Evolutionary conservation across 108 stramenopile genomes (phyloP).

Genomic region (Cyclostephanos invisitatus): DNA sequence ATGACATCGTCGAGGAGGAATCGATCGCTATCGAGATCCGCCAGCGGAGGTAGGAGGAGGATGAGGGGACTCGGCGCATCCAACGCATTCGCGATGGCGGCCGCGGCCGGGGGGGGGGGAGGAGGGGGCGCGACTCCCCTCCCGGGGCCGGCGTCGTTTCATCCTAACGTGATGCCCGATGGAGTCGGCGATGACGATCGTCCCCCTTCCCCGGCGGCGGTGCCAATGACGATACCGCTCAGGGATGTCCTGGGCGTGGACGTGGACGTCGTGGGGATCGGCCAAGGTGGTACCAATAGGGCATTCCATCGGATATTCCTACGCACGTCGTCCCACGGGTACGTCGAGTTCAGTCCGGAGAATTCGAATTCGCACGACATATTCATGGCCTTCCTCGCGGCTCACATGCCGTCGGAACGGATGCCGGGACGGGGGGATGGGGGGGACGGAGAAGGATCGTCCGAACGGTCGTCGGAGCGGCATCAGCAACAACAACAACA

Average conservation of each 20-base stretch:
- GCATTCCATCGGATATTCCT: conserved; percentile 10
- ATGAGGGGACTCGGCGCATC: no score
- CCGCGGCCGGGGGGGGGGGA: not conserved
- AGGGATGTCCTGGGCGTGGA: conserved; percentile 1
- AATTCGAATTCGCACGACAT: conserved; percentile 28
- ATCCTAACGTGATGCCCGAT: not conserved
- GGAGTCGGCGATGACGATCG: not conserved
- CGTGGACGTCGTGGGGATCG: not conserved
- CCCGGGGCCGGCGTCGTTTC: no score
- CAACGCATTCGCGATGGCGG: not conserved
- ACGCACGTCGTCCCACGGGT: not conserved
- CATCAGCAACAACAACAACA: not conserved
- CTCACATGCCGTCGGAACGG: conserved; percentile 14
- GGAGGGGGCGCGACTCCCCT: no score
- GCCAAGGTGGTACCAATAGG: not conserved
- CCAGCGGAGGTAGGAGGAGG: no score
- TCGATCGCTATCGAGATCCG: not conserved
- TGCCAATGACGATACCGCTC: conserved; percentile 1
- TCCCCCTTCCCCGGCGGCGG: not conserved
- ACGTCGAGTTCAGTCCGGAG: conserved; percentile 25
- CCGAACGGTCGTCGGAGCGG: not conserved
- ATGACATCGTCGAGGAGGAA: not conserved
- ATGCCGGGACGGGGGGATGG: not conserved
- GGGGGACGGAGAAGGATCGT: not conserved
- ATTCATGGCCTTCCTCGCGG: conserved; percentile 22